These are phyloP conservation scores for Kernera saxatilis DNA, from an alignment of 345 rosid species.

Conservation along the genomic window DNA sequence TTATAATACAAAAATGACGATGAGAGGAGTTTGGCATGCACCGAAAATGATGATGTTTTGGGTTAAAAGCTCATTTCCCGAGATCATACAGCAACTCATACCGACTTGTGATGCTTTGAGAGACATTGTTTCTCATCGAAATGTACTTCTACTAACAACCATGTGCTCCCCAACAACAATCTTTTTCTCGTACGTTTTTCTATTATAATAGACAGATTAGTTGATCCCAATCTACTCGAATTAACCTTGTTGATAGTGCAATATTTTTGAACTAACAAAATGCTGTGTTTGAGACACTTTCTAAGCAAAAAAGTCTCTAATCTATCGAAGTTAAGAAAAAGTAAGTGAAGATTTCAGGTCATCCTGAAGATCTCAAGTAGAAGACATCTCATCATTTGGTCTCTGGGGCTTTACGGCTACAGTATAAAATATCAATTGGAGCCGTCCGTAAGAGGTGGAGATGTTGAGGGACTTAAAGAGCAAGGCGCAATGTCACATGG, in stretches of 20 bases:
- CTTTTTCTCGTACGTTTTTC: background rate
- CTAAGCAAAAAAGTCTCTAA: background rate
- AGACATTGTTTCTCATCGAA: conserved; percentile 23
- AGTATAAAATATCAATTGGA: background rate
- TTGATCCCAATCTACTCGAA: background rate
- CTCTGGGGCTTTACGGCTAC: background rate
- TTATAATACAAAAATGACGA: background rate
- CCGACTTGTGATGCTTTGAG: conserved; percentile 22
- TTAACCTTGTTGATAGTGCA: background rate
- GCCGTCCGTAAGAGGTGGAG: background rate
- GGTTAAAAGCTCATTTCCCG: conserved; percentile 27
- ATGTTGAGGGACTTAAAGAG: background rate
- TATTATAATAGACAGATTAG: background rate
- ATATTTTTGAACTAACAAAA: background rate
- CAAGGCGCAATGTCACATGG: background rate
- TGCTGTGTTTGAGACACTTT: background rate
- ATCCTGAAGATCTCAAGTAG: background rate
- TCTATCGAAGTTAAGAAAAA: background rate
- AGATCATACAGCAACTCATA: conserved; percentile 27
- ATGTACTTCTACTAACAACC: conserved; percentile 25
- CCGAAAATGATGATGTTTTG: conserved; percentile 31
- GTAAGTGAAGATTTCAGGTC: background rate
- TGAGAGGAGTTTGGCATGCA: conserved; percentile 30
- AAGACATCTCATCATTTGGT: background rate
- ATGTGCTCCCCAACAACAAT: conserved; percentile 35